phyloP scores from a whole-genome alignment of 1,139 yeast genomes.

The Kodamaea alishanica region DNA sequence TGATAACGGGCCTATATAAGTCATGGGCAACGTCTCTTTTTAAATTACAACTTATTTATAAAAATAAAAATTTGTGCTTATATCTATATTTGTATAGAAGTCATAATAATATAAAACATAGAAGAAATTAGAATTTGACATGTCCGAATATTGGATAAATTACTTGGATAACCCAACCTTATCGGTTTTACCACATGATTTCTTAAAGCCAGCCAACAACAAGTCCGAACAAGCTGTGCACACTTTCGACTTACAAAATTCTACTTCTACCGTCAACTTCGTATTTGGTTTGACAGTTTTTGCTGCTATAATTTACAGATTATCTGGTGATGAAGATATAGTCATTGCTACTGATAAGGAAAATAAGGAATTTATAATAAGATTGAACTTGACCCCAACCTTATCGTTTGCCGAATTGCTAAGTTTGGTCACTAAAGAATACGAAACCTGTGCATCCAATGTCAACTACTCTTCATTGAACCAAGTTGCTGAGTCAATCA shows the following conservation, averaged over 20 bases:
- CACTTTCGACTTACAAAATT: slow-evolving; percentile 30
- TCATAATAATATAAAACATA: not conserved
- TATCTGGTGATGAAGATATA: slow-evolving; percentile 93
- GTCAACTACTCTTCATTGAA: slow-evolving; percentile 48
- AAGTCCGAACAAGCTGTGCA: slow-evolving; percentile 63
- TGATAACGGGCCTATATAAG: too few species aligned
- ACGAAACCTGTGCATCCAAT: slow-evolving; percentile 33
- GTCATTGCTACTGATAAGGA: slow-evolving; percentile 67
- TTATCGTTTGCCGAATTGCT: slow-evolving; percentile 53
- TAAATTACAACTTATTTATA: too few species aligned
- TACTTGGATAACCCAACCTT: slow-evolving; percentile 77
- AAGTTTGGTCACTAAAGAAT: slow-evolving; percentile 41
- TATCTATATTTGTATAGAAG: not conserved
- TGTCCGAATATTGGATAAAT: slow-evolving; percentile 56
- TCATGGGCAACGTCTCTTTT: too few species aligned
- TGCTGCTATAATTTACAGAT: slow-evolving; percentile 67
- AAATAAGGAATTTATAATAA: slow-evolving; percentile 51
- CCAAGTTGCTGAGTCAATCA: slow-evolving; percentile 53
- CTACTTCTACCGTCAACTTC: slow-evolving; percentile 30
- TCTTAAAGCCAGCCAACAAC: slow-evolving; percentile 70
- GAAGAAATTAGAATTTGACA: slow-evolving; percentile 2
- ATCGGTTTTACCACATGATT: slow-evolving; percentile 86
- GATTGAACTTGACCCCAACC: slow-evolving; percentile 56
- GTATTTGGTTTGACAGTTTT: slow-evolving; percentile 63
- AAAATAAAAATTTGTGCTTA: too few species aligned